Conservation (phyloP, 1,139 yeast genomes). For the Candida glucosophila region DNA sequence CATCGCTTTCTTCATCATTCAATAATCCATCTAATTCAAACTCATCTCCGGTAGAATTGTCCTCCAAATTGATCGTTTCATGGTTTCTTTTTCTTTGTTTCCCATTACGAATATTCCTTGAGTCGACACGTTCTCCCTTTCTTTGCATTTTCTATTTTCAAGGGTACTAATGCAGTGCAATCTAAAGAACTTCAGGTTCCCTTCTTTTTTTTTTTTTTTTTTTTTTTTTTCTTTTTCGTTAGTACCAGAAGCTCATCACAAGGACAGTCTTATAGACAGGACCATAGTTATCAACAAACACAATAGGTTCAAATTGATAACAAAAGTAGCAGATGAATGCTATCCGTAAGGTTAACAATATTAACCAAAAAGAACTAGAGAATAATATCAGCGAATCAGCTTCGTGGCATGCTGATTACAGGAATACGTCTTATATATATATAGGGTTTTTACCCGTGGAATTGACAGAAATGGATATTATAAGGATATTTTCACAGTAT, state of each 20-base stretch:
- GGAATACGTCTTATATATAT: conserved; percentile 49
- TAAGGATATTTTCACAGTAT: conserved; percentile 78
- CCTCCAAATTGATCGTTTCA: conserved; percentile 12
- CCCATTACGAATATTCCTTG: conserved; percentile 2
- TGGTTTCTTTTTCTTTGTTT: conserved; percentile 12
- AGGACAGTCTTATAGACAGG: not conserved
- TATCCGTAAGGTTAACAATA: conserved; percentile 43
- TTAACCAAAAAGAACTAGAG: conserved; percentile 62
- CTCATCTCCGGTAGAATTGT: conserved; percentile 14
- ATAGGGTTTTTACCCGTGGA: conserved; percentile 67
- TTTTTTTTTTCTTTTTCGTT: not conserved
- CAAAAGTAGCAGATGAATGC: conserved; percentile 25
- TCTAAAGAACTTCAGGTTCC: too few relatives aligned
- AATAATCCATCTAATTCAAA: conserved; percentile 21
- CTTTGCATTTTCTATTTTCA: not conserved
- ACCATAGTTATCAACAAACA: not conserved
- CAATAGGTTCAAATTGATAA: not conserved
- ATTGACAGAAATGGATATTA: conserved; percentile 64
- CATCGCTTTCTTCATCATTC: conserved; percentile 12
- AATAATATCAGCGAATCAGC: conserved; percentile 50
- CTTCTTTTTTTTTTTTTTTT: conserved; percentile 1
- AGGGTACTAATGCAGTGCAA: not conserved
- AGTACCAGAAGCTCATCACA: too few relatives aligned
- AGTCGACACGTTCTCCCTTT: conserved; percentile 1
- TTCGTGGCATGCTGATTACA: conserved; percentile 87